Conservation (phyloP, 306 rosid genomes). For the Ochetophila trinervis region DNA sequence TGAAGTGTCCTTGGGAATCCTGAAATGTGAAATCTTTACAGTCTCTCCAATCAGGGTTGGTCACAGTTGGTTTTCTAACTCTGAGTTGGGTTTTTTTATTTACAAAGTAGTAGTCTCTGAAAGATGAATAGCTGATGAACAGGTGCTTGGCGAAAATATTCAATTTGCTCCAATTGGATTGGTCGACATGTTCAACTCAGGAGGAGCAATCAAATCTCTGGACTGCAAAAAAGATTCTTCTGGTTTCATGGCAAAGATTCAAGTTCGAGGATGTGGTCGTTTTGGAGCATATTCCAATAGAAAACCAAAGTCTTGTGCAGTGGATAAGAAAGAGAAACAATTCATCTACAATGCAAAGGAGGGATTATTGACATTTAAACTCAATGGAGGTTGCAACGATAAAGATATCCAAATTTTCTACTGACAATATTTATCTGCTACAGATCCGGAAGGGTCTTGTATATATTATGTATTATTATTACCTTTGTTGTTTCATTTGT, state of each 20-base stretch:
- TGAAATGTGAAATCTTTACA: conserved; percentile 15
- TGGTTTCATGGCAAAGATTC: background rate
- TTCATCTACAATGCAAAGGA: conserved; percentile 6
- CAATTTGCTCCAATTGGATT: conserved; percentile 20
- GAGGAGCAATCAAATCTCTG: conserved; percentile 21
- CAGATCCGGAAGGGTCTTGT: too few relatives aligned
- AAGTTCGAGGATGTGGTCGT: conserved; percentile 16
- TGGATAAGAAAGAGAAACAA: conserved; percentile 3
- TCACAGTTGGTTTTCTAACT: background rate
- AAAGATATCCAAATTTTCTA: conserved; percentile 2
- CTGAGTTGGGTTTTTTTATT: background rate
- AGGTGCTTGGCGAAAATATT: conserved; percentile 2
- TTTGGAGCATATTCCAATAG: conserved; percentile 17
- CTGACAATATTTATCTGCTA: background rate
- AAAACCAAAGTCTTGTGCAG: conserved; percentile 13
- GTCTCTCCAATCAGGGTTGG: conserved; percentile 5
- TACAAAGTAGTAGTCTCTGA: too few relatives aligned
- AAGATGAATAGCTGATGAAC: background rate
- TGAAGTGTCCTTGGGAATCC: conserved; percentile 5
- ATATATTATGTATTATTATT: too few relatives aligned
- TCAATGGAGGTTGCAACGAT: conserved; percentile 1
- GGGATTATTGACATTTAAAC: background rate
- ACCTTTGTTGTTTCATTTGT: too few relatives aligned
- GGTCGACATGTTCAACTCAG: conserved; percentile 19
- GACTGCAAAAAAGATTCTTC: background rate